Conservation (phyloP, 1,284 basidiomycete species). For the Tilletiopsis washingtonensis region DNA sequence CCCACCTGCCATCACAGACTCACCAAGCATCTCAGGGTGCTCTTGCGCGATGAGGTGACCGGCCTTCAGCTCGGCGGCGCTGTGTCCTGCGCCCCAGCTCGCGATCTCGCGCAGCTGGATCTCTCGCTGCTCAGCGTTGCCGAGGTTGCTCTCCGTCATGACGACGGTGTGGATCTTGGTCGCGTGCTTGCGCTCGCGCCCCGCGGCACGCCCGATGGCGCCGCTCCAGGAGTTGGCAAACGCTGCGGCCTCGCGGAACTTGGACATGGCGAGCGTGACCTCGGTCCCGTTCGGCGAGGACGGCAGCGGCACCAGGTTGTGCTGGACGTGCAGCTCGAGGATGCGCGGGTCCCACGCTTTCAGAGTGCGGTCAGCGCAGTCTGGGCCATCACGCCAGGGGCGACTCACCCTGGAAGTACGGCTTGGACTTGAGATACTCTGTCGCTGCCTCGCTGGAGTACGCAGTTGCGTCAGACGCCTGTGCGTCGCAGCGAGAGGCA, state of each 20-base stretch:
- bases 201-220: conserved; percentile 2
- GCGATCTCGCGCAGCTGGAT: not conserved
- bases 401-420: too few relatives aligned
- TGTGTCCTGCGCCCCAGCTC: not conserved
- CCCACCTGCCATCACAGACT: too few relatives aligned
- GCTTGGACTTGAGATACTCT: conserved; percentile 52
- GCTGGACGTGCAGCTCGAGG: conserved; percentile 61
- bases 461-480: not conserved
- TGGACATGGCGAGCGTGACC: conserved; percentile 29
- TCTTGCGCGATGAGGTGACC: not conserved
- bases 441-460: conserved; percentile 8
- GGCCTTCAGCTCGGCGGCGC: not conserved
- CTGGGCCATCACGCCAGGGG: too few relatives aligned
- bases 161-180: not conserved
- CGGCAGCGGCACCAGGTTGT: conserved; percentile 52
- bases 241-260: conserved; percentile 35
- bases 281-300: conserved; percentile 1
- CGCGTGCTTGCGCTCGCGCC: not conserved
- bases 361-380: too few relatives aligned
- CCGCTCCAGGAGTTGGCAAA: conserved; percentile 23
- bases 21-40: not conserved
- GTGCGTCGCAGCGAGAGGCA: too few relatives aligned
- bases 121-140: not conserved
- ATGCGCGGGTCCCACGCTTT: conserved; percentile 63
- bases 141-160: not conserved